These are phyloP conservation scores for Eucalyptus tenuipes DNA, from an alignment of 345 rosid genomes.

Conservation along the genomic window DNA sequence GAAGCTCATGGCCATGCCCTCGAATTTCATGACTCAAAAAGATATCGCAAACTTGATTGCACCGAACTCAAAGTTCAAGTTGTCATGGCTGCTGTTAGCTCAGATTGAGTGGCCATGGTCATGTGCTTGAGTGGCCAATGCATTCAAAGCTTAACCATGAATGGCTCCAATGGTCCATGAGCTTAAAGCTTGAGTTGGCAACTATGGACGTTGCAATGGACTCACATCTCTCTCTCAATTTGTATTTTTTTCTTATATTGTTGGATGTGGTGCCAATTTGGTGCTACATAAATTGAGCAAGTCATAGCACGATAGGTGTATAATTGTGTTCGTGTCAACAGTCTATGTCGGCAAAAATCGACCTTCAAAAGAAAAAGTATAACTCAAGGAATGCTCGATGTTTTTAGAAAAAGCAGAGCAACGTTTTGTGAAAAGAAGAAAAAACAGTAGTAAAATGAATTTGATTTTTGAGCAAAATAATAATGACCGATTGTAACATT, in stretches of 20 bases:
- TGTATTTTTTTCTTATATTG: too few species aligned
- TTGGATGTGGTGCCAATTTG: background rate
- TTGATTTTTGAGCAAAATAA: too few species aligned
- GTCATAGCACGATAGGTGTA: background rate
- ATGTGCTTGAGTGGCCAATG: background rate
- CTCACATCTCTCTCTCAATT: background rate
- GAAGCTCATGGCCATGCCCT: background rate
- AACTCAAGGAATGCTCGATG: background rate
- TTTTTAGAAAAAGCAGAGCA: background rate
- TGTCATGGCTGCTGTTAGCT: background rate
- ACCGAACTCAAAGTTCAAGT: background rate
- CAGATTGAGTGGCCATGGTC: background rate
- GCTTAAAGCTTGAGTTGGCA: background rate
- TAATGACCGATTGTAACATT: too few species aligned
- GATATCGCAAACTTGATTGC: background rate
- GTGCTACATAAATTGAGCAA: background rate
- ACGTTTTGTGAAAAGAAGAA: too few species aligned
- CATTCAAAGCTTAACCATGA: background rate
- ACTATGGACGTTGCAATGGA: background rate
- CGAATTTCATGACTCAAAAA: background rate
- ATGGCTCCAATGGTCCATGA: rapidly evolving
- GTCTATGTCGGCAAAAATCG: background rate
- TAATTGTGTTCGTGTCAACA: background rate
- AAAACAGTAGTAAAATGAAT: too few species aligned
- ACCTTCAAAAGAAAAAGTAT: too few species aligned